A percentile compares a stretch with the other conserved stretches of the same genome.
These are phyloP conservation scores for Epichloe typhina DNA, from an alignment of 2,329 filamentous ascomycete genomes.

Conservation along the genomic window DNA sequence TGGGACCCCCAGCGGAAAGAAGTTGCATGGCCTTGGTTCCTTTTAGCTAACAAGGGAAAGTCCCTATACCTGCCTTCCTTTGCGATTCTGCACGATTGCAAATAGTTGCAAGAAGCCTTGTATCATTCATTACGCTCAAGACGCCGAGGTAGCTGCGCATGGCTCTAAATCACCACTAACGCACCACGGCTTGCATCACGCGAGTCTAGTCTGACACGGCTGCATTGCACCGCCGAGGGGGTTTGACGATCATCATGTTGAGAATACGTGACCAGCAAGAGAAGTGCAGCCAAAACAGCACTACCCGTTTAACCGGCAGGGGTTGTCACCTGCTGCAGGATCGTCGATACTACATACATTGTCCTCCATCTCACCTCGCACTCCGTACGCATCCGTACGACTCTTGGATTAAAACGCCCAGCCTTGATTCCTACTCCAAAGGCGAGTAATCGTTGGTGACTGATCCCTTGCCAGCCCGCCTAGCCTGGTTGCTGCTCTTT, in stretches of 20 bases:
- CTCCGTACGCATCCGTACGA: no score
- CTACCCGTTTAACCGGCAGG: conserved; percentile 1
- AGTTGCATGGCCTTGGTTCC: no score
- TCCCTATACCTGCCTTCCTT: neutral
- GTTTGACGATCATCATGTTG: neutral
- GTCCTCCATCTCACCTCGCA: neutral
- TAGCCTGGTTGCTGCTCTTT: no score
- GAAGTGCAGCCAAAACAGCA: neutral
- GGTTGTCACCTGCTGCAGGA: neutral
- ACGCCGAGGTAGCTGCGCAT: neutral
- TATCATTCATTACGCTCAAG: neutral
- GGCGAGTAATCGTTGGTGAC: no score
- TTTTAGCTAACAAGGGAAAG: no score
- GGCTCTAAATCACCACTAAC: neutral
- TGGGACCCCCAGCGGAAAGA: no score
- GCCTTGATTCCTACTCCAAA: no score
- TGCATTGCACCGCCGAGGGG: neutral
- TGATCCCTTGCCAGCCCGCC: no score
- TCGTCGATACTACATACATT: neutral
- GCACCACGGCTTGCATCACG: neutral
- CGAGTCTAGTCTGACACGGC: neutral
- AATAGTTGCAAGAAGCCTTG: neutral
- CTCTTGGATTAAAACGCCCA: neutral
- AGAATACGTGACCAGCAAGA: neutral
- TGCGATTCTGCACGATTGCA: neutral